Percentiles rank a stretch among this genome's conserved stretches.
phyloP scores from a whole-genome alignment of 495 filamentous ascomycete species.

The Daldinia caldariorum region DNA sequence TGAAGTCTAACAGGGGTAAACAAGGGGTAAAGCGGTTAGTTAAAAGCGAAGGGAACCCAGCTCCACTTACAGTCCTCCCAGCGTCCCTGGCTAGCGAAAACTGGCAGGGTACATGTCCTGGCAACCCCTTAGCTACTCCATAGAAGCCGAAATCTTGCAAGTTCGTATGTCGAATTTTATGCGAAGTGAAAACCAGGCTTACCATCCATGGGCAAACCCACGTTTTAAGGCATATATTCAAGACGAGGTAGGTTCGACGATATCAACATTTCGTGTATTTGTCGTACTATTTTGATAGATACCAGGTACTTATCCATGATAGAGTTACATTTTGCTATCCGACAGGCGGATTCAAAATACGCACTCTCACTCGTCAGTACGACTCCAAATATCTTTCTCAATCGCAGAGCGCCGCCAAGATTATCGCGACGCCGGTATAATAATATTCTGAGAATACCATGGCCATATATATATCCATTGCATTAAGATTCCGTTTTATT shows the following conservation, averaged over 20 bases:
- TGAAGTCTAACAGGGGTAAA: constrained; percentile 26
- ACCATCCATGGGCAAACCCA: constrained; percentile 16
- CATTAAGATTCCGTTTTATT: background rate
- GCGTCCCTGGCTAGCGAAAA: constrained; percentile 34
- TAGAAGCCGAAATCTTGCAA: constrained; percentile 18
- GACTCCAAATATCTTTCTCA: background rate
- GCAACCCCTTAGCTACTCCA: background rate
- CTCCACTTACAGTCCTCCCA: constrained; percentile 8
- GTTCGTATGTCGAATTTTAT: constrained; percentile 11
- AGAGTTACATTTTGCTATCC: background rate
- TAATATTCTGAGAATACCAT: background rate
- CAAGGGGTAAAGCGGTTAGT: constrained; percentile 29
- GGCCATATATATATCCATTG: background rate
- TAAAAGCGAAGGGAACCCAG: constrained; percentile 13
- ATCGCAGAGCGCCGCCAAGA: background rate
- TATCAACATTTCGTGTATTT: constrained; percentile 3
- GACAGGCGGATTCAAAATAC: background rate
- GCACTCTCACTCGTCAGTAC: background rate
- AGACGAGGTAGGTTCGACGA: background rate
- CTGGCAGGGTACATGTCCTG: constrained; percentile 28
- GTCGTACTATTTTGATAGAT: background rate
- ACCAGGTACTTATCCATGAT: background rate
- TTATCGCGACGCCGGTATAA: background rate
- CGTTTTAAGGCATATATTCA: constrained; percentile 32
- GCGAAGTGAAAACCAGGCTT: constrained; percentile 10